Evolutionary conservation across 345 rosid genomes (phyloP).

Genomic region (Acer campestre): DNA sequence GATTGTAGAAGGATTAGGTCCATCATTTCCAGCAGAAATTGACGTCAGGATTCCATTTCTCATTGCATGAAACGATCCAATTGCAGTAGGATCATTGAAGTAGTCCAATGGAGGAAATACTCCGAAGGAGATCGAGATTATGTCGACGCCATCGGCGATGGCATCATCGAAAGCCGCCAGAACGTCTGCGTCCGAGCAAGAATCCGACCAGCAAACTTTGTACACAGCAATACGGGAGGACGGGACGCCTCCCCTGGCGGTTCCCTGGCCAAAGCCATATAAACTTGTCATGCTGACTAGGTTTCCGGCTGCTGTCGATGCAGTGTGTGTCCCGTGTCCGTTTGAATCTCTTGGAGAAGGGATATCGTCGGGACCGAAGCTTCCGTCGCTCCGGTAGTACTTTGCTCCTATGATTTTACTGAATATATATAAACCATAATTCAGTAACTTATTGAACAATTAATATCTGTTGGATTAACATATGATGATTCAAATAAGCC

Average conservation of each 20-base stretch:
- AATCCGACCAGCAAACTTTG: conserved; percentile 35
- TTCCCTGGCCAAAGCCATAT: conserved; percentile 20
- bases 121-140: conserved; percentile 36
- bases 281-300: conserved; percentile 22
- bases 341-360: conserved; percentile 30
- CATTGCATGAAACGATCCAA: conserved; percentile 44
- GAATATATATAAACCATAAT: background rate
- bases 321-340: conserved; percentile 53
- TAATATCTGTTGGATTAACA: too few relatives aligned
- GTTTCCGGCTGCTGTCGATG: conserved; percentile 48
- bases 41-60: conserved; percentile 37
- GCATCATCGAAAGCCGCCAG: conserved; percentile 41
- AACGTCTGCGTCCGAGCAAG: conserved; percentile 22
- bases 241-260: conserved; percentile 32
- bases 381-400: conserved; percentile 23
- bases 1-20: conserved; percentile 7
- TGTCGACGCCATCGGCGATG: conserved; percentile 38
- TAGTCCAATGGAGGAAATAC: background rate
- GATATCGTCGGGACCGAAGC: background rate
- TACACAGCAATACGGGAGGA: conserved; percentile 33
- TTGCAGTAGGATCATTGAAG: conserved; percentile 19
- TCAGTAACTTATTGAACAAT: too few relatives aligned
- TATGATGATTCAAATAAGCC: too few relatives aligned
- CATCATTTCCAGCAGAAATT: conserved; percentile 34
- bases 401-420: conserved; percentile 43